Evolutionary conservation across 2,329 filamentous ascomycete species (phyloP).

Genomic region (Cladosporium sphaerospermum): DNA sequence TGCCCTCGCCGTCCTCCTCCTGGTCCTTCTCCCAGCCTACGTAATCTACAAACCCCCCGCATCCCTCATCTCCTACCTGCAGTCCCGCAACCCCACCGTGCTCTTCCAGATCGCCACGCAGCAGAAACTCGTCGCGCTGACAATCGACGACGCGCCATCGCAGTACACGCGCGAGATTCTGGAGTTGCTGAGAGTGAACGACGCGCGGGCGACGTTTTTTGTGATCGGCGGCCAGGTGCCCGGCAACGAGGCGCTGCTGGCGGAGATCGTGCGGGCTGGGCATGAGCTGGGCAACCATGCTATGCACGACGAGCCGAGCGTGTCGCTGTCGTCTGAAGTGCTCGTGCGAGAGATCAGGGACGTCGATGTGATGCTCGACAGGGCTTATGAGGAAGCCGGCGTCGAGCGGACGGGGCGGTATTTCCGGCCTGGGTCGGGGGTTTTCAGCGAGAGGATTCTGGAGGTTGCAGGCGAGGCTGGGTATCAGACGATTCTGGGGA

Average conservation of each 20-base stretch:
- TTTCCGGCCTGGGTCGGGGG: constrained; percentile 78
- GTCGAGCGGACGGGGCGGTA: constrained; percentile 51
- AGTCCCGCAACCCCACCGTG: constrained; percentile 67
- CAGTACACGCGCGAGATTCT: constrained; percentile 65
- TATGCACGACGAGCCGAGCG: constrained; percentile 76
- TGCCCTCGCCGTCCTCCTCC: constrained; percentile 19
- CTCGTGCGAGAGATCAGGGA: constrained; percentile 57
- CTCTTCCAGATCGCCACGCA: constrained; percentile 61
- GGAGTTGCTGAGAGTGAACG: constrained; percentile 55
- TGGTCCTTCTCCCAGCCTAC: constrained; percentile 49
- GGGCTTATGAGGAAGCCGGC: constrained; percentile 46
- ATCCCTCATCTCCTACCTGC: constrained; percentile 64
- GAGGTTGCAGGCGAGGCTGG: constrained; percentile 52
- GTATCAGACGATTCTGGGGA: constrained; percentile 70
- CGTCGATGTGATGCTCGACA: constrained; percentile 57
- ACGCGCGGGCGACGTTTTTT: constrained; percentile 78
- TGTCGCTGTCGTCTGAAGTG: constrained; percentile 51
- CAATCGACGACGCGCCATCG: constrained; percentile 81
- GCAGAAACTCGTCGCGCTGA: constrained; percentile 68
- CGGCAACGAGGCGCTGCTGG: constrained; percentile 45
- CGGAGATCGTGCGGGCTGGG: constrained; percentile 48
- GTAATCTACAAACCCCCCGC: constrained; percentile 73
- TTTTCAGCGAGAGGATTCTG: constrained; percentile 70
- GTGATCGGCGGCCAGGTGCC: constrained; percentile 73
- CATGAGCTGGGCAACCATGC: constrained; percentile 74